phyloP scores from a whole-genome alignment of 768 basidiomycete species.

The Termitomyces sp. region DNA sequence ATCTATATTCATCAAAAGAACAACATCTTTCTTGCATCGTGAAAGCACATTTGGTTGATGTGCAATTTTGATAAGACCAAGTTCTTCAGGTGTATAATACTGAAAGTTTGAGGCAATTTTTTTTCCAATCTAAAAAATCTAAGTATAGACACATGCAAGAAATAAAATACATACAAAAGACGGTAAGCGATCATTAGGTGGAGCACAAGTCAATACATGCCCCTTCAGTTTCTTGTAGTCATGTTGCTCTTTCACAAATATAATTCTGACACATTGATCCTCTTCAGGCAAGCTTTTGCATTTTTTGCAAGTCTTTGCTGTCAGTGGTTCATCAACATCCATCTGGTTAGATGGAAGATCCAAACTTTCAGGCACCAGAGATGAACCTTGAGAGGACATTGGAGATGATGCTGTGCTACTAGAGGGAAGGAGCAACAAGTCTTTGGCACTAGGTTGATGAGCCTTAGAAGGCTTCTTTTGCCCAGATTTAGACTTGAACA shows the following conservation, averaged over 20 bases:
- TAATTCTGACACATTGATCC: not conserved
- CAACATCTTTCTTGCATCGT: conserved; percentile 2
- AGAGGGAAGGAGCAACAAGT: too few species aligned
- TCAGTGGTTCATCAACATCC: too few species aligned
- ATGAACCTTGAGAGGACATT: too few species aligned
- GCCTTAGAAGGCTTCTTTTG: not conserved
- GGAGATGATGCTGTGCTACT: too few species aligned
- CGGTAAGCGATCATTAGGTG: not conserved
- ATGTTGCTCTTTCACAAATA: not conserved
- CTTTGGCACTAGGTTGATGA: too few species aligned
- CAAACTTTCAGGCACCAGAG: too few species aligned
- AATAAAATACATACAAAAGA: conserved; percentile 1
- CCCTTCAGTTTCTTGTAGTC: not conserved
- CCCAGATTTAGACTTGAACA: not conserved
- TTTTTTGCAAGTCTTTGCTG: conserved; percentile 3
- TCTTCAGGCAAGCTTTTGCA: not conserved
- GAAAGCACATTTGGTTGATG: not conserved
- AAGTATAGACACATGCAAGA: not conserved
- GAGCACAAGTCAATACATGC: conserved; percentile 7
- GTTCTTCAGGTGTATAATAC: conserved; percentile 1
- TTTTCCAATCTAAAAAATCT: not conserved
- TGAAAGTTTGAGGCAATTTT: not conserved
- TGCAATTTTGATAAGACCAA: conserved; percentile 1
- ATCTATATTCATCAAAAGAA: not conserved
- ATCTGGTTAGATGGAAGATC: too few species aligned